phyloP scores from a whole-genome alignment of 306 rosid genomes.

The Quercus cerris region DNA sequence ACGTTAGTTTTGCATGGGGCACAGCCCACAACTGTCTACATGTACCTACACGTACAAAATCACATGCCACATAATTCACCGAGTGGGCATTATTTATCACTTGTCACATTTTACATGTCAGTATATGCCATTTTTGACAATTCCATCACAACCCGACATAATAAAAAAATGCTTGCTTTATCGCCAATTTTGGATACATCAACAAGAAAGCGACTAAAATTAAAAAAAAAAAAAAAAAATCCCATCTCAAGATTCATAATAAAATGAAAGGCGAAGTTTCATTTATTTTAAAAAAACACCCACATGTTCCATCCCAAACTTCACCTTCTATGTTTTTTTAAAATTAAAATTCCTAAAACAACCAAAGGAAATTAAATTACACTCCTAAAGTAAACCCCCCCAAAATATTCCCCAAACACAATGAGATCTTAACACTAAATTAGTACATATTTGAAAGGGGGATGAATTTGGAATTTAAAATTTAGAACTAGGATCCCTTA shows the following conservation, averaged over 20 bases:
- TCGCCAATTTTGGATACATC: too few species aligned
- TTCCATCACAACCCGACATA: too few species aligned
- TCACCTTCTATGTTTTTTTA: background rate
- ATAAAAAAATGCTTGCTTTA: too few species aligned
- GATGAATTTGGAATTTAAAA: background rate
- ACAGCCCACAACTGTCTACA: too few species aligned
- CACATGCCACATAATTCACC: too few species aligned
- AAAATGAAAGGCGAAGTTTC: background rate
- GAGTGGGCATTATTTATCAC: too few species aligned
- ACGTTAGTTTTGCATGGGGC: too few species aligned
- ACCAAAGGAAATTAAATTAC: background rate
- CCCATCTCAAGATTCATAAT: background rate
- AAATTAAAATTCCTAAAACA: background rate
- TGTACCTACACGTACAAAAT: too few species aligned
- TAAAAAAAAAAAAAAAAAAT: too few species aligned
- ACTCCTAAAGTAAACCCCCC: background rate
- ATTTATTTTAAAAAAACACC: background rate
- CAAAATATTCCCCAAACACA: background rate
- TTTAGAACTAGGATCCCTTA: background rate
- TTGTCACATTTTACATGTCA: too few species aligned
- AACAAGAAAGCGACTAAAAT: too few species aligned
- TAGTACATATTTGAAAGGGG: background rate
- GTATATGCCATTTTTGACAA: too few species aligned
- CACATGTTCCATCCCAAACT: background rate
- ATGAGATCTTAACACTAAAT: background rate